Percentiles rank a stretch among this genome's conserved stretches.
Evolutionary conservation across 1,139 yeast genomes (phyloP).

Genomic region (Nakaseomyces nivariensis): DNA sequence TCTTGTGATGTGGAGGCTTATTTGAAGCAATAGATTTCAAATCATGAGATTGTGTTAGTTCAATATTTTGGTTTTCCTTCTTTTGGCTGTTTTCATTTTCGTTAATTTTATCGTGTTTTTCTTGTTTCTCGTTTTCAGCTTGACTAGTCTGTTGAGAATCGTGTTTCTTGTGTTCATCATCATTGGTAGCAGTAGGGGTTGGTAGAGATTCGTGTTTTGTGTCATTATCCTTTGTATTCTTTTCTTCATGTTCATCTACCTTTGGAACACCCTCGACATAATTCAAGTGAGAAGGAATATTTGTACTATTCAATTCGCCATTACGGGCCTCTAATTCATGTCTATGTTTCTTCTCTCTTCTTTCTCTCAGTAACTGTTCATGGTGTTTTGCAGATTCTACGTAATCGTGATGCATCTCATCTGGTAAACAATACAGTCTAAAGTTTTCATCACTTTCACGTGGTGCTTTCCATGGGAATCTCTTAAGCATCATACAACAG

Average conservation of each 20-base stretch:
- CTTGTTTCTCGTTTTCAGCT: not conserved
- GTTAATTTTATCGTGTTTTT: not conserved
- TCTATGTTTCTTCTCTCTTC: constrained; percentile 15
- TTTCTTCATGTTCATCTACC: not conserved
- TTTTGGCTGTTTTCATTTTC: not conserved
- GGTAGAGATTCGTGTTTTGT: not conserved
- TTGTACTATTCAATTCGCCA: not conserved
- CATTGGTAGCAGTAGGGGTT: not conserved
- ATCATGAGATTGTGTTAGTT: not conserved
- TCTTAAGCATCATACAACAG: constrained; percentile 88
- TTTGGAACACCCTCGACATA: not conserved
- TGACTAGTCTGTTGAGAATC: not conserved
- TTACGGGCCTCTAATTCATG: not conserved
- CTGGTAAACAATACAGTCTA: constrained; percentile 42
- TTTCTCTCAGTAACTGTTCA: constrained; percentile 32
- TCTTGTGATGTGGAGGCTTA: constrained; percentile 15
- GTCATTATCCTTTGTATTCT: not conserved
- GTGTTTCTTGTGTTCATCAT: not conserved
- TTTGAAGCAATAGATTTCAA: constrained; percentile 10
- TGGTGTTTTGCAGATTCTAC: constrained; percentile 41
- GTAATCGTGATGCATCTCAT: constrained; percentile 36
- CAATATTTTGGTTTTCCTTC: not conserved
- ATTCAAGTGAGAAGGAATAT: not conserved
- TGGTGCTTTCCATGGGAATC: constrained; percentile 98
- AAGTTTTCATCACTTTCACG: constrained; percentile 78